Evolutionary conservation across 345 rosid species (phyloP), one percentile per base, ranked within the genome.

Genomic region (Geranium brycei): DNA sequence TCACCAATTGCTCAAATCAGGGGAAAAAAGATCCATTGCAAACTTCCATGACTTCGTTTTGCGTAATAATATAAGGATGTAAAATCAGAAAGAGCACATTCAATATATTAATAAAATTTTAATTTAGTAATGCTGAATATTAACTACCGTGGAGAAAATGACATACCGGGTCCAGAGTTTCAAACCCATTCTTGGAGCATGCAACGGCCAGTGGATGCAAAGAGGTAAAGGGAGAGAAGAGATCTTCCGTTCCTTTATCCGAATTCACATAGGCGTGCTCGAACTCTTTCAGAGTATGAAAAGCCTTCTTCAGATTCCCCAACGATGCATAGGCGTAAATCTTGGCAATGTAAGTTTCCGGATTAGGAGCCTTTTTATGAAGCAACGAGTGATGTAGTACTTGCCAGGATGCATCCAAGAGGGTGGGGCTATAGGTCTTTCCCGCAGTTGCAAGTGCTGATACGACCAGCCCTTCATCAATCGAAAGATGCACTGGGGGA

Each of bases 211-310:
- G 74, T 4, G 99, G 96, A 63, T 79, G 31, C 62, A 93, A 68
- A 12, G 88, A 86, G 71, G 88, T 83, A 71, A 93, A 93, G 35
- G 99, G 99, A 7, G 95, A 93, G 70, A 93, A 85, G 70, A 87
- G 12, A 69, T 88, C 96, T 77, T 77, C 72, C 57, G 63, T 56
- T 75, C 84, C 80, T 58, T 69, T 73, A 56, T 35, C 75, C 58
- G 71, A 67, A 69, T 68, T 77, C 12, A 71, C 85, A 70, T 83
- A 78, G 55, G 89, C 68, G 66, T 85, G 31, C 81, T 93, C 99
- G 70, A 90, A 80, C 66, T 86, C 92, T 35, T 69, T 76, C 65
- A 93, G 78, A 1, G 96, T 72, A 62, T 66, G 66, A 78, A 93
- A 85, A 71, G 97, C 86, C 72, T 76, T 86, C 57, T 78, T 86